Percentiles rank a stretch among this genome's conserved stretches.
phyloP scores from a whole-genome alignment of 352 stramenopile species.

The Globisporangium splendens region DNA sequence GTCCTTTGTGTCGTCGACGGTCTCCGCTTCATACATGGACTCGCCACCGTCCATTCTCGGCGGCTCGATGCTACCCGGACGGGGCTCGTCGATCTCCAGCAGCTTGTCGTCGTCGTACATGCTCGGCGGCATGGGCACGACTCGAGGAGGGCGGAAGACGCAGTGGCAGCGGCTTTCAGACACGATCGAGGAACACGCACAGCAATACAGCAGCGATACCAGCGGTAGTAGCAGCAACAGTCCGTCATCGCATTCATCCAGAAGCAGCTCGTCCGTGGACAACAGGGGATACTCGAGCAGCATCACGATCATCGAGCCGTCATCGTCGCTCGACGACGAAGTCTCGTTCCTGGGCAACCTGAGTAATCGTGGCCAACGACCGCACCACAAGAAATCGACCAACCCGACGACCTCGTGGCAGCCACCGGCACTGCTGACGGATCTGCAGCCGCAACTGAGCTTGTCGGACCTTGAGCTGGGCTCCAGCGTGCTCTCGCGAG shows the following conservation, averaged over 20 bases:
- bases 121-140: conserved; percentile 15
- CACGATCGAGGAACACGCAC: conserved; percentile 38
- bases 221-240: conserved; percentile 13
- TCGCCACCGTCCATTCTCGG: conserved; percentile 30
- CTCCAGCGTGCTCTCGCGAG: background rate
- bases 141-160: conserved; percentile 1
- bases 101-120: conserved; percentile 1
- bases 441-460: conserved; percentile 10
- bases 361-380: background rate
- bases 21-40: conserved; percentile 33
- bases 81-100: conserved; percentile 10
- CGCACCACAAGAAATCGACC: conserved; percentile 26
- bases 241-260: conserved; percentile 37
- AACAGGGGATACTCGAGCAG: conserved; percentile 33
- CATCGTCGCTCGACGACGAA: conserved; percentile 4
- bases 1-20: conserved; percentile 34
- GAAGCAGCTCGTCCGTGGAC: conserved; percentile 26
- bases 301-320: conserved; percentile 33
- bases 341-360: conserved; percentile 11
- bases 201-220: no score
- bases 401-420: conserved; percentile 6
- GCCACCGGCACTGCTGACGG: background rate
- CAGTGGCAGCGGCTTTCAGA: conserved; percentile 21
- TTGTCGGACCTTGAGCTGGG: conserved; percentile 11
- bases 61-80: conserved; percentile 7